Base-by-base conservation (phyloP, 1,139 yeast genomes). In the Saccharomyces hybrid region DNA sequence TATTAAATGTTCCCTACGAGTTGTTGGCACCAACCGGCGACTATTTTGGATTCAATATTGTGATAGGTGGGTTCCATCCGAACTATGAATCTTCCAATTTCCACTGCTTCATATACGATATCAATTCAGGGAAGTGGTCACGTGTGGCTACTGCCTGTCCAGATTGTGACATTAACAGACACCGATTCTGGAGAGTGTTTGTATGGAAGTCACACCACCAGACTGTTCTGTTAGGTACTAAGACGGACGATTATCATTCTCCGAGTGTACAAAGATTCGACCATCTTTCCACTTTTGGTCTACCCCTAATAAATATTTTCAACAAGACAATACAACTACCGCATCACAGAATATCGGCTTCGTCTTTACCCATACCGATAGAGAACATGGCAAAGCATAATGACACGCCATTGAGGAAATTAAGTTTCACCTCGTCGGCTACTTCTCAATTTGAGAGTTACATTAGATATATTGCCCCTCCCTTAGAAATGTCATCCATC, bases 201-300 rank as follows among this genome's bases (percentile, higher is more conserved):
- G 82, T 82, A 0, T 86, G 93, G 93, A 78, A 78, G 49, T 83
- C 90, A 1, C 93, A 86, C 69, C 91, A 85, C 64, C 82, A 82
- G 64, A 83, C 84, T 1, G 75, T 78, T 6, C 70, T 79, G 50
- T 66, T 81, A 56, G 93, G 89, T 0, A 68, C 75, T 4, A 53
- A 59, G 49, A 71, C 75, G 19, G 78, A 82, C 24, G 76, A 80
- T 2, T 71, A 73, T 46, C 73, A 80, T 9, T 72, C 80, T 7
- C 78, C 84, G 55, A 75, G 83, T 50, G 75, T 83, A 4, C 79
- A 86, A 56, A 82, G 75, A 61, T 86, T 84, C 67, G 82, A 83
- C 41, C 65, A 74, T 46, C 70, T 84, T 65, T 70, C 84, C 5
- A 75, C 84, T 4, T 81, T 85, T n/a, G 80, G 85, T 48, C 72